Base-by-base conservation (phyloP, 192 early-diverging fungal species). In the Mortierella claussenii region DNA sequence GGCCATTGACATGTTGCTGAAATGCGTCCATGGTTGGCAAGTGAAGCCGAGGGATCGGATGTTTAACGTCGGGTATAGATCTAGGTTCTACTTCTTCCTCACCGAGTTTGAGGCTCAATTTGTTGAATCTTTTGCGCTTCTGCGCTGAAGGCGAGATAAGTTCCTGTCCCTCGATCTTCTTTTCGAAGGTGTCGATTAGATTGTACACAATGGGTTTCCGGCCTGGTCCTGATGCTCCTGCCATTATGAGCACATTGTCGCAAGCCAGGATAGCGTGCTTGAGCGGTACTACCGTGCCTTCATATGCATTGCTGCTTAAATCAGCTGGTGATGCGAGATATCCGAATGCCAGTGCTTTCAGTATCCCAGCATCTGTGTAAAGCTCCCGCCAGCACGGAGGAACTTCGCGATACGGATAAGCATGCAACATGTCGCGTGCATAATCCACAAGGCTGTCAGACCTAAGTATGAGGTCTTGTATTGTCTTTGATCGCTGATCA, bases 181-280 rank as follows among this genome's bases (percentile, higher is more conserved):
- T 68, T 18, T 76, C 54, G 0, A 69, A 45, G 18, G 37, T 21
- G 27, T 65, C 65, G 43, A 84, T 68, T 17, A 76, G 55, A n/a
- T 69, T 40, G 13, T 66, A 65, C n/a, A 75, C 50, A 43, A 78
- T 26, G 6, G 30, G 50, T 33, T 62, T 79, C 46, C 81, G 58
- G 17, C 42, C 52, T 1, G n/a, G 28, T 8, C 80, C 81, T 1
- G 84, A 73, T n/a, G 83, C 81, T 12, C 89, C 89, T 6, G 88
- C 67, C 69, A 90, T 82, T 4, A 91, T 55, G 9, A 88, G 55
- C 0, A 86, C 82, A 32, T 78, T 80, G 33, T 91, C 90, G 13
- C 89, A 74, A 20, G 58, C 48, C 23, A 46, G 62, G 34, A 89
- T 78, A 1, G 85, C 68, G 33, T 60, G 31, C 26, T 43, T 36